Base-by-base conservation (phyloP, 257 asterid species). In the Paraleonurus japonicus region DNA sequence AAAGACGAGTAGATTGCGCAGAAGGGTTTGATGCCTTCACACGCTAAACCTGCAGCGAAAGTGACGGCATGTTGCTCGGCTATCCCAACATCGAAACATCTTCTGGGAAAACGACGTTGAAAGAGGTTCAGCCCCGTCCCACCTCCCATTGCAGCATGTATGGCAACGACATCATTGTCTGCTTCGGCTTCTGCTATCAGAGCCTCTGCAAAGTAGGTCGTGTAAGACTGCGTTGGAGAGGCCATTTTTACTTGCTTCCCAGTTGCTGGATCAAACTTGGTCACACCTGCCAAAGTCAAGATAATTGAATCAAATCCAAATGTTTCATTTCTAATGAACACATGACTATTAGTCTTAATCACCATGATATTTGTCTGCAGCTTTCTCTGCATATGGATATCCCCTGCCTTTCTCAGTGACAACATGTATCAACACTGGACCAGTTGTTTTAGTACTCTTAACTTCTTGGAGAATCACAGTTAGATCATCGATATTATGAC, bases 1-100 rank as follows among this genome's bases (percentile, higher is more conserved):
- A 86, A 86, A 65, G 88, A 70, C 7, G 91, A 86, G 73, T 86
- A 86, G 60, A 86, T 84, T 37, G 87, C 81, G 37, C 87, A 82
- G 54, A 86, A 84, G 15, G 92, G 92, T 30, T 86, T 86, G 51
- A 82, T 45, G 75, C 89, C 92, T 82, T 86, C 92, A 70, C 87
- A 81, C 4, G 92, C 89, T 80, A 86, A 66, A 24, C 92, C 92
- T 7, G 92, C 92, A 32, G 92, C 89, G 23, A 86, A 84, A 32
- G 92, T 86, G n/a, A 86, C 92, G 2, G 87, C 92, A 32, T 86
- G 92, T 47, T 86, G 91, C 74, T 86, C 91, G 16, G 91, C 91
- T 70, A 86, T 86, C 54, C 88, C 91, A 12, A 83, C 91, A 71
- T 86, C 91, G 55, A 86, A 86, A 30, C 87, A 83, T 6, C 88